phyloP scores from a whole-genome alignment of 139 green algal genomes.

The Dunaliella primolecta region DNA sequence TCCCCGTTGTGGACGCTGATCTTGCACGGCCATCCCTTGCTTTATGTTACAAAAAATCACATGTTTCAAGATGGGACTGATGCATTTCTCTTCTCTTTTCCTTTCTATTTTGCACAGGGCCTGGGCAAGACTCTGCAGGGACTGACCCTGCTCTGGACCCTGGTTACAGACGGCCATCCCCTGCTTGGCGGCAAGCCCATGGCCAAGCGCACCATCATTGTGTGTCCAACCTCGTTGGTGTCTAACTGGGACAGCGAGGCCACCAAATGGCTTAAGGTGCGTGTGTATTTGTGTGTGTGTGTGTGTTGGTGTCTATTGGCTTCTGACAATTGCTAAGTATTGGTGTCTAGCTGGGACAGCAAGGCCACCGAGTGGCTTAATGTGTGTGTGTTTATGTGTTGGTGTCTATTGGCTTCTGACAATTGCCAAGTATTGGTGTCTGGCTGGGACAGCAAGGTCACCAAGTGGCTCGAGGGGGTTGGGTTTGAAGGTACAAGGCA shows the following conservation, averaged over 20 bases:
- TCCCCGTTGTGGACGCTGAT: slow-evolving; percentile 95
- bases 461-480: slow-evolving; percentile 85
- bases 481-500: too few species aligned
- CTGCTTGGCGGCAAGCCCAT: slow-evolving; percentile 68
- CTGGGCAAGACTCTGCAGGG: slow-evolving; percentile 86
- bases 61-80: too few species aligned
- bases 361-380: slow-evolving; percentile 96
- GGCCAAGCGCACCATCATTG: slow-evolving; percentile 85
- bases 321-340: too few species aligned
- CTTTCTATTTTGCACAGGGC: too few species aligned
- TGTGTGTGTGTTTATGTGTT: too few species aligned
- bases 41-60: too few species aligned
- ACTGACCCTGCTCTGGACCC: slow-evolving; percentile 93
- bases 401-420: too few species aligned
- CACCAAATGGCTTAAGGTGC: slow-evolving; percentile 86
- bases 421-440: too few species aligned
- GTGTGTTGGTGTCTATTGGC: too few species aligned
- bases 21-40: slow-evolving; percentile 39
- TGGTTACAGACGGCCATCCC: slow-evolving; percentile 66
- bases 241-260: slow-evolving; percentile 97
- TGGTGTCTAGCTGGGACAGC: slow-evolving; percentile 97
- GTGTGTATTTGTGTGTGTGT: too few species aligned
- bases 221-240: slow-evolving; percentile 96
- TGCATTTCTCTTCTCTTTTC: too few species aligned
- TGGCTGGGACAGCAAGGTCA: slow-evolving; percentile 96